Conservation (phyloP, 139 green algal species). For the Monoraphidium neglectum region DNA sequence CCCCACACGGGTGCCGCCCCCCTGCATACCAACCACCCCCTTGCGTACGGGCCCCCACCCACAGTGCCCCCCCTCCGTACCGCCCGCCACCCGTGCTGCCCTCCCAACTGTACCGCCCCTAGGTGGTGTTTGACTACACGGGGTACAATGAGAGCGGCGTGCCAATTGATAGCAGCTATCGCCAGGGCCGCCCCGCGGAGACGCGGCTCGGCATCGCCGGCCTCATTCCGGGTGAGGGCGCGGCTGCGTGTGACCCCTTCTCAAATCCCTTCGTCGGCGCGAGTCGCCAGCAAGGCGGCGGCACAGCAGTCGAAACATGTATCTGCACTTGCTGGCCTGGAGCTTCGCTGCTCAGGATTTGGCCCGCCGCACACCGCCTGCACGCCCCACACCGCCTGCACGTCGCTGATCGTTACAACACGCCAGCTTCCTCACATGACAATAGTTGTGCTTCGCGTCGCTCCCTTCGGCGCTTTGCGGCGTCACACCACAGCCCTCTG, state of each 20-base stretch:
- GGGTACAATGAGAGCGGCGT: slow-evolving; percentile 95
- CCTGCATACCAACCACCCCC: too few species aligned
- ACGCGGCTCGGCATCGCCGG: slow-evolving; percentile 88
- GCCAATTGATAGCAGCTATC: slow-evolving; percentile 91
- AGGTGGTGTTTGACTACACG: slow-evolving; percentile 92
- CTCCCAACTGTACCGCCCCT: too few species aligned
- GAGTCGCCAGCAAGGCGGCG: background rate
- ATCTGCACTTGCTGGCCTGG: too few species aligned
- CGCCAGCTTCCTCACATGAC: too few species aligned
- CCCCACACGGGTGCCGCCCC: too few species aligned
- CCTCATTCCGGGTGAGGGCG: slow-evolving; percentile 93
- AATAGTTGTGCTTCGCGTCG: too few species aligned
- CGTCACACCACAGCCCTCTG: too few species aligned
- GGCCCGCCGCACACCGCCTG: too few species aligned
- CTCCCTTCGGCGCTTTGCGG: too few species aligned
- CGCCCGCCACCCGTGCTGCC: background rate
- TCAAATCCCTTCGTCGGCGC: background rate
- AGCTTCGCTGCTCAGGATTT: too few species aligned
- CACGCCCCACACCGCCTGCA: too few species aligned
- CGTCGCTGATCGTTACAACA: too few species aligned
- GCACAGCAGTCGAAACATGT: background rate
- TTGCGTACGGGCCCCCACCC: background rate
- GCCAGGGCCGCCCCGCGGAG: slow-evolving; percentile 76
- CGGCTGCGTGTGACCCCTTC: background rate
- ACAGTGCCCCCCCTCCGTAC: background rate